phyloP scores from a whole-genome alignment of 2,329 filamentous ascomycete genomes.

The Capronia epimyces region DNA sequence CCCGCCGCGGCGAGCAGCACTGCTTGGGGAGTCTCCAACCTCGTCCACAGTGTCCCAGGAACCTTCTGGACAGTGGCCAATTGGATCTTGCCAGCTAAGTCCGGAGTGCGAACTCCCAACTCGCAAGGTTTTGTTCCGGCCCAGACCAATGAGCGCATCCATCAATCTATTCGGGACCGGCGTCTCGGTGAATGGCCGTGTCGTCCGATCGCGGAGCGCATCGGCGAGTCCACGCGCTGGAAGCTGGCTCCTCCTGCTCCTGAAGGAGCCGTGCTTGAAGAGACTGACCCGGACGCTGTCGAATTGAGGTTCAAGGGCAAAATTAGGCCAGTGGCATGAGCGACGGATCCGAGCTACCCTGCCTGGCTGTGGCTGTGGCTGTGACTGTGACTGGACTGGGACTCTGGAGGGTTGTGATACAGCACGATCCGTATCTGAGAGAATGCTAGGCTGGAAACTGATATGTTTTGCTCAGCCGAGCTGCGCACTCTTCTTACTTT shows the following conservation, averaged over 20 bases:
- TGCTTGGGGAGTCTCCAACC: background rate
- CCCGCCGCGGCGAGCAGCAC: background rate
- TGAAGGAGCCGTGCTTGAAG: background rate
- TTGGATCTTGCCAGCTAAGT: background rate
- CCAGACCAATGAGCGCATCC: background rate
- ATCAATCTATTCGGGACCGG: background rate
- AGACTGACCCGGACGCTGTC: background rate
- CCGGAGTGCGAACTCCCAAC: background rate
- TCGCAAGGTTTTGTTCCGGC: background rate
- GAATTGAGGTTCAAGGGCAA: conserved; percentile 1
- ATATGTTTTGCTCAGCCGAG: too few species aligned
- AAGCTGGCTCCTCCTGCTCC: background rate
- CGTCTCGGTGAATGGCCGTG: background rate
- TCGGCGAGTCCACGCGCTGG: background rate
- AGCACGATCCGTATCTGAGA: too few species aligned
- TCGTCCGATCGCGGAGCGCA: background rate
- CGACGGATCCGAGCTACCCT: too few species aligned
- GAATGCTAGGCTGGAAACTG: too few species aligned
- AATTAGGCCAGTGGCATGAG: conserved; percentile 1
- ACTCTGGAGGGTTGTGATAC: too few species aligned
- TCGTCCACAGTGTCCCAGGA: background rate
- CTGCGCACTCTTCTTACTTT: too few species aligned
- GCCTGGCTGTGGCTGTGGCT: too few species aligned
- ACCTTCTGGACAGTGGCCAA: background rate
- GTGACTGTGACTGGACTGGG: too few species aligned